Evolutionary conservation across 116 monocot genomes (phyloP), one percentile per base, ranked within the genome.

Genomic region (Trichopus zeylanicus): DNA sequence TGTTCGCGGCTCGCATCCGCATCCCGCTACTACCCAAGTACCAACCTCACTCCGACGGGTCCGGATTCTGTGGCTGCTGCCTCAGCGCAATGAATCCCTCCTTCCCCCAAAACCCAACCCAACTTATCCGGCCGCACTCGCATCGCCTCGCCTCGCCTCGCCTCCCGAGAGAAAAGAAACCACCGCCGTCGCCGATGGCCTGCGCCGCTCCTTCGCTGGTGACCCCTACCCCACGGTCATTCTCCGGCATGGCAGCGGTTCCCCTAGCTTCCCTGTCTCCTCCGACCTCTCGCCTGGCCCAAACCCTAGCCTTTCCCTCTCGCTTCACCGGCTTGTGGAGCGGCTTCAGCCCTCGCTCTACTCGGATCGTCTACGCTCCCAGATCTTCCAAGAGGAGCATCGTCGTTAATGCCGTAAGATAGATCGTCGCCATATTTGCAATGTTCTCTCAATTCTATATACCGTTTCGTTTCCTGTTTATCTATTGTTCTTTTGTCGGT

Each of bases 331-430:
- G 72, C 59, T 65, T 76, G 26, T 37, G 78, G 31, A 54, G 48
- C 53, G 56, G 61, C 48, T 59, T 58, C 47, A 55, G 26, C 22
- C 60, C 60, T 7, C 55, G 57, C 57, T 60, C 24, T 67, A 80
- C 28, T 28, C 76, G 60, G 55, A n/a, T 67, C 82, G 24, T 28
- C n/a, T 67, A 80, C 25, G 30, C 76, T n/a, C 39, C 55, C 55
- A 66, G 53, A 57, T 52, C 66, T 25, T 69, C 68, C 29, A 62
- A 48, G 46, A 78, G 70, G 35, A 78, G 80, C 62, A 75, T 91
- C 66, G 67, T 59, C 35, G 34, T 66, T 48, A 78, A 81, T 60
- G 92, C 87, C 32, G 67, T 74, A 32, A 56, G 67, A 83, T 86
- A 65, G 91, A 12, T 42, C 30, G 11, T 12, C 32, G 5, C 8